Percentiles rank a stretch among this genome's conserved stretches.
These are phyloP conservation scores for Beauveria australis DNA, from an alignment of 2,329 filamentous ascomycete genomes.

Conservation along the genomic window DNA sequence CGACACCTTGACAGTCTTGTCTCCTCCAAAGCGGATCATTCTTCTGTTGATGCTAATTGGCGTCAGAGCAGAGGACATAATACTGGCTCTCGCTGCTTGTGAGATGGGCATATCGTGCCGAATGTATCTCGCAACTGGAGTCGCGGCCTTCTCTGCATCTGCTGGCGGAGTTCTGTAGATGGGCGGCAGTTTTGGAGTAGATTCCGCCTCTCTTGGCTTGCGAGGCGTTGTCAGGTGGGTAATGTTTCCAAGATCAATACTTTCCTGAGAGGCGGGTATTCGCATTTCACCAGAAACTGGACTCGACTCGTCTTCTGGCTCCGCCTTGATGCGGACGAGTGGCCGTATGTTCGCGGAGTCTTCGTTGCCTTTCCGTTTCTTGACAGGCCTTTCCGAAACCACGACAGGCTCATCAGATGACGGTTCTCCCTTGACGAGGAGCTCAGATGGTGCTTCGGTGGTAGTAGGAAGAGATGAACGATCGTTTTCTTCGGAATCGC, in stretches of 20 bases:
- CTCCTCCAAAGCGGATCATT: slow-evolving; percentile 15
- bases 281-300: slow-evolving; percentile 16
- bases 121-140: slow-evolving; percentile 16
- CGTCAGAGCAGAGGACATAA: slow-evolving; percentile 24
- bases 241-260: slow-evolving; percentile 45
- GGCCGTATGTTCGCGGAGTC: slow-evolving; percentile 17
- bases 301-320: slow-evolving; percentile 24
- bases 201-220: slow-evolving; percentile 24
- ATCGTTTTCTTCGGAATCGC: slow-evolving; percentile 18
- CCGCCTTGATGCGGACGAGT: slow-evolving; percentile 33
- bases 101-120: slow-evolving; percentile 13
- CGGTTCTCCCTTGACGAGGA: slow-evolving; percentile 40
- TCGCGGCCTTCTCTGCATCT: neutral
- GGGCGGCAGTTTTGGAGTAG: slow-evolving; percentile 7
- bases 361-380: slow-evolving; percentile 36
- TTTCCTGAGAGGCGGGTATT: slow-evolving; percentile 37
- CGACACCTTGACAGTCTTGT: slow-evolving; percentile 14
- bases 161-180: slow-evolving; percentile 1
- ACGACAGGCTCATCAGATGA: slow-evolving; percentile 45
- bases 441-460: slow-evolving; percentile 6
- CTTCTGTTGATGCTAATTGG: slow-evolving; percentile 29
- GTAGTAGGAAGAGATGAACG: slow-evolving; percentile 16
- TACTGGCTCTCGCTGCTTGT: slow-evolving; percentile 15
- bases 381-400: slow-evolving; percentile 40
- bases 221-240: slow-evolving; percentile 28